Evolutionary conservation across 352 stramenopile genomes (phyloP), one percentile per base, ranked within the genome.

Genomic region (Ophiocytium majus): DNA sequence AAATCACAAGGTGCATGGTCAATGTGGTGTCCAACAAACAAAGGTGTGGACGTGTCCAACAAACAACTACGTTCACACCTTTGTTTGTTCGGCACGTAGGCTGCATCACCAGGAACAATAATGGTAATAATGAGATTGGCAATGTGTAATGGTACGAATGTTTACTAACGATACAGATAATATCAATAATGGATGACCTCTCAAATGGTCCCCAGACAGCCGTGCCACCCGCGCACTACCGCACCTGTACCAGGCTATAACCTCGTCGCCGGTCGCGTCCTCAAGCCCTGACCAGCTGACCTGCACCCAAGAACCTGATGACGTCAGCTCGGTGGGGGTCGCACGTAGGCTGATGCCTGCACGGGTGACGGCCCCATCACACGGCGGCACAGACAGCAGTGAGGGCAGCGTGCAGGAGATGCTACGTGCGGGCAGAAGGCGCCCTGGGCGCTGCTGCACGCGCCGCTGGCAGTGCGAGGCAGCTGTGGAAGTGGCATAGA

Each of bases 161-260:
- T 71, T 71, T 28, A 23, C 57, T 28, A 28, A 28, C 28, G 57
- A 71, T 71, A 71, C 28, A 71, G 23, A 23, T 71, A 71, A n/a
- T n/a, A n/a, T n/a, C n/a, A n/a, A n/a, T n/a, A n/a, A n/a, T n/a
- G n/a, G n/a, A n/a, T n/a, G n/a, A n/a, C n/a, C n/a, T n/a, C n/a
- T n/a, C n/a, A n/a, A n/a, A n/a, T 57, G 5, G 14, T 57, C 43
- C 5, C 43, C 43, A 57, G 5, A 57, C 5, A 57, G 43, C 43
- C 43, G 5, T 57, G 63, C 57, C 37, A 83, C 37, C n/a, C 84
- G 79, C 36, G 50, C 43, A 0, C 34, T 63, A 57, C 66, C 80
- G 34, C 75, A 82, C 28, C 79, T 86, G 80, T 84, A 88, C 17
- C 79, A 82, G 34, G 84, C 84, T n/a, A 88, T 76, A 9, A 85